A percentile compares a stretch with the other conserved stretches of the same genome.
Conservation (phyloP, 495 filamentous ascomycete species). For the Tetracladium setigerum region DNA sequence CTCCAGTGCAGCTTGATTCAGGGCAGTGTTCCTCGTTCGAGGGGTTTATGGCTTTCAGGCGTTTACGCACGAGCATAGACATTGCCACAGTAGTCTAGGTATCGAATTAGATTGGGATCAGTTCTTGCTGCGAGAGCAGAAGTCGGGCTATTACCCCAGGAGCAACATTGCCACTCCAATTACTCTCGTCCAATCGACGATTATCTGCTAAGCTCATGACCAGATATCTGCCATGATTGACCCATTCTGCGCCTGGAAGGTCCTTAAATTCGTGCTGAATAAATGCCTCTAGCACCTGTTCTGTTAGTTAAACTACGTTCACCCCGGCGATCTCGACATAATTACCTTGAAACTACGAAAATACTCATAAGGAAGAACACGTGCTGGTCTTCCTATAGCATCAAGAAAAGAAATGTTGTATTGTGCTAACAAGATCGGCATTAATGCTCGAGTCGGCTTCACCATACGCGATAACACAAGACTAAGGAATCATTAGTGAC, state of each 20-base stretch:
- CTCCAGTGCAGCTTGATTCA: too few relatives aligned
- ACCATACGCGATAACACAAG: neutral
- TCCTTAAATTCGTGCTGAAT: slow-evolving; percentile 1
- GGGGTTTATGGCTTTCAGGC: too few relatives aligned
- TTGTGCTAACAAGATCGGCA: neutral
- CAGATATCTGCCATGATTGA: slow-evolving; percentile 1
- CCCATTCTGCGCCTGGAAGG: neutral
- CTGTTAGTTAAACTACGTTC: neutral
- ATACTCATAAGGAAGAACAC: neutral
- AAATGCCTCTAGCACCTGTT: slow-evolving; percentile 5
- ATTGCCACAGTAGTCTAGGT: too few relatives aligned
- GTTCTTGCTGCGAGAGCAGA: too few relatives aligned
- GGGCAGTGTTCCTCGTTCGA: too few relatives aligned
- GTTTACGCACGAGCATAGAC: too few relatives aligned
- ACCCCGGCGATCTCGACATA: neutral
- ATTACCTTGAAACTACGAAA: slow-evolving; percentile 6
- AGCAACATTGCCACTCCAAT: neutral
- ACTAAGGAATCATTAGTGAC: neutral
- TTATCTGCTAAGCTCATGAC: neutral
- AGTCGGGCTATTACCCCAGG: slow-evolving; percentile 4
- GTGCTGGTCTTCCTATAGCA: neutral
- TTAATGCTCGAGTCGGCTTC: neutral
- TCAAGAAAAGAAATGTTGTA: slow-evolving; percentile 4
- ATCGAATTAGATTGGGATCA: too few relatives aligned
- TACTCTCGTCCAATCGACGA: neutral